Base-by-base conservation (phyloP, 2,329 filamentous ascomycete species). In the Alternaria viburni region DNA sequence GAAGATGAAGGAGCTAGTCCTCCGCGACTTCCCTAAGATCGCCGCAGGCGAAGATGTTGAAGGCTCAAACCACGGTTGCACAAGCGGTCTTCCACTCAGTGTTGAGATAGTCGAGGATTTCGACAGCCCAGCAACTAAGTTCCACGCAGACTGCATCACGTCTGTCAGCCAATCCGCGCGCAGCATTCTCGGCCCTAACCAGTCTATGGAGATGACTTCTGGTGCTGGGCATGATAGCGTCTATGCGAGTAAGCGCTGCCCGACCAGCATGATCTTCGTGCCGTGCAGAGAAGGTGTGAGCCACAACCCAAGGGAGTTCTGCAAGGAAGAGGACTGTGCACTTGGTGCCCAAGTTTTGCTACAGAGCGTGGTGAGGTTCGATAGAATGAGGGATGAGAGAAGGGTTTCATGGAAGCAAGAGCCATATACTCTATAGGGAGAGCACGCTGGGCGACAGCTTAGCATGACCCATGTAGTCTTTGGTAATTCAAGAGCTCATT, bases 121-220 rank as follows among this genome's bases (percentile, higher is more conserved):
- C 68, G 83, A 87, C 52, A 88, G 84, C 4, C 85, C 86, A 0
- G 76, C 77, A 2, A 77, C 89, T 0, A 83, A 84, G 28, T 93
- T 93, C 79, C 84, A 93, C 69, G 77, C 84, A 8, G 87, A 90
- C 68, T 93, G 91, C 73, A 89, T 93, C 60, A 77, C 81, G 1
- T 89, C 88, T 36, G 90, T 93, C 9, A 83, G 86, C 52, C 82
- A 86, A 45, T 87, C 89, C 21, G 88, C 89, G 0, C 85, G 84
- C 5, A 83, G 90, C 2, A 85, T 89, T 2, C 85, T 88, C 1
- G 84, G 86, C 1, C 69, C 70, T 46, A 73, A 83, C 19, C 44
- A 59, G 25, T 77, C 82, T 62, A 86, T 85, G 67, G 81, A 84
- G 21, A 89, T 91, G 81, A 88, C 85, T 62, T 87, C 84, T 66